These are phyloP conservation scores for Chalciporus sphaerocephalus DNA, from an alignment of 768 basidiomycete genomes.

Conservation along the genomic window DNA sequence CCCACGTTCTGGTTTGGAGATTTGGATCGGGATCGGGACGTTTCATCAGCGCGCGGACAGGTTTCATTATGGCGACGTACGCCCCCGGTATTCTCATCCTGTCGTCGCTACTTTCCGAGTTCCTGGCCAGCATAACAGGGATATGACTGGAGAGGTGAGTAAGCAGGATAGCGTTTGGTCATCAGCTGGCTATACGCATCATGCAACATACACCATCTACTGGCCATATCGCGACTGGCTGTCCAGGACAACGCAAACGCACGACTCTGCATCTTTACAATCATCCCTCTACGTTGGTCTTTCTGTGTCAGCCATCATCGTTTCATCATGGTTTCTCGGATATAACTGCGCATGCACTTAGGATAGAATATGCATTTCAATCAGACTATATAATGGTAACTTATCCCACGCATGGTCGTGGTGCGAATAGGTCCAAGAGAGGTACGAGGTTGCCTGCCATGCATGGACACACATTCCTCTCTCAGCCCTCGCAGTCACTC, in stretches of 20 bases:
- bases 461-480: neutral
- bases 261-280: slow-evolving; percentile 8
- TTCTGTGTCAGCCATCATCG: slow-evolving; percentile 4
- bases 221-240: neutral
- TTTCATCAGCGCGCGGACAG: slow-evolving; percentile 3
- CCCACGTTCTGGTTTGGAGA: neutral
- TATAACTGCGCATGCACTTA: slow-evolving; percentile 6
- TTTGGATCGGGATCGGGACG: neutral
- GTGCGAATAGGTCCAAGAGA: neutral
- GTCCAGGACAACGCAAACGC: neutral
- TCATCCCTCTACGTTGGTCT: neutral
- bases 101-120: slow-evolving; percentile 4
- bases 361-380: slow-evolving; percentile 21
- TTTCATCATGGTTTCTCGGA: slow-evolving; percentile 7
- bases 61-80: slow-evolving; percentile 2
- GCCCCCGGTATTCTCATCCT: slow-evolving; percentile 7
- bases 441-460: neutral
- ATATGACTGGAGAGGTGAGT: slow-evolving; percentile 21
- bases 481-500: neutral
- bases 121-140: neutral
- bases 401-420: slow-evolving; percentile 7
- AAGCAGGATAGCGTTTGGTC: slow-evolving; percentile 5
- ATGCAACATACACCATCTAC: neutral
- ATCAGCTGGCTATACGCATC: neutral
- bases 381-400: slow-evolving; percentile 19